Base-by-base conservation (phyloP, 2,329 filamentous ascomycete genomes). In the Colletotrichum ledebouriae region DNA sequence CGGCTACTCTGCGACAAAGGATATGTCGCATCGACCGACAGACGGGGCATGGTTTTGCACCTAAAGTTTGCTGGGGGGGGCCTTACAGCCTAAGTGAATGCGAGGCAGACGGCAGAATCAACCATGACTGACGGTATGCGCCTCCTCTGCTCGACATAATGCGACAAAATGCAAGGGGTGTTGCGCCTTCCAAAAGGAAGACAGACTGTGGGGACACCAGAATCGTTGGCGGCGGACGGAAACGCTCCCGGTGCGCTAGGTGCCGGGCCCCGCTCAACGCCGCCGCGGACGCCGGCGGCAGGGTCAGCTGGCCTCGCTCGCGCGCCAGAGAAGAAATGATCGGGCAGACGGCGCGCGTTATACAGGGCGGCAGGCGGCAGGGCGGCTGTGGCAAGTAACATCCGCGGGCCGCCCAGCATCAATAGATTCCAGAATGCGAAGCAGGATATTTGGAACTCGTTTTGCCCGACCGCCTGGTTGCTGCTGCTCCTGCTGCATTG, bases 11-110 rank as follows among this genome's bases (percentile, higher is more conserved):
- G 13, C 12, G 17, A 50, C 17, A 60, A 58, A 57, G 50, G 63
- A 62, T 47, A n/a, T 20, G 50, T 66, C 58, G 58, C 63, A 62
- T 62, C 57, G 49, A 34, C 58, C 58, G 50, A 60, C 46, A 59
- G 17, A 34, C 10, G 22, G 22, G 53, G 25, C 33, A 52, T 13
- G 62, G 9, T 25, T 53, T 42, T 46, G 49, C 25, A 34, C 62
- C 41, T 61, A 49, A 42, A 66, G 63, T 66, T 62, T 56, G 50
- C 63, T 34, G 62, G 58, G 37, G 11, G 56, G 58, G 37, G 37
- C 13, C 37, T 49, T 42, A 42, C 53, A 17, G 34, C 20, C 34
- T 34, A 6, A 6, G 6, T 41, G 46, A 55, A 42, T 62, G 47
- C 46, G 29, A 46, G 41, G 33, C 44, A 39, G 12, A 13, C 10